Evolutionary conservation across 495 filamentous ascomycete genomes (phyloP), one percentile per base, ranked within the genome.

Genomic region (Diplogelasinospora grovesii): DNA sequence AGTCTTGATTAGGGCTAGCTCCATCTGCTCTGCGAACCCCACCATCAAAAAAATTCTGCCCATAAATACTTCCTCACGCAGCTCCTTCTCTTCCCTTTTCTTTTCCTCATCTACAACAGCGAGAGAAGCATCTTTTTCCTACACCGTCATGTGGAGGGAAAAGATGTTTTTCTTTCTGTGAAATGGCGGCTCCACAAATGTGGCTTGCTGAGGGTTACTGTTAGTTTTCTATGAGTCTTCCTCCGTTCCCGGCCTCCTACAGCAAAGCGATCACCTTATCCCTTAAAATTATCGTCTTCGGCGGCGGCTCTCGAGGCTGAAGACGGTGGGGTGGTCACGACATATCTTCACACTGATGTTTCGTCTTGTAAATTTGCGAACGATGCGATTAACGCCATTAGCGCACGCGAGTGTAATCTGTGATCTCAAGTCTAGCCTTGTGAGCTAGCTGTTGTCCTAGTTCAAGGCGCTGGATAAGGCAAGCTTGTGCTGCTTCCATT

Each of bases 171-270:
- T 32, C 29, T 32, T 15, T 28, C 32, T 36, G 5, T 32, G 29
- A 13, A 9, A 15, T 32, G 45, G 49, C 14, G 57, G 57, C 57
- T 61, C 57, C 57, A 37, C 57, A 22, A 52, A 20, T 19, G 57
- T 37, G 57, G 57, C 57, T 59, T 52, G 57, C 57, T 61, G 57
- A 61, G 57, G 57, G 57, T 59, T 59, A 61, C 43, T 48, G 36
- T 35, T 16, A 16, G 8, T 41, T 45, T 41, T 41, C 50, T 19
- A 53, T 61, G 57, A 39, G 50, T 59, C 45, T 56, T 50, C 57
- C 56, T 61, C 57, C 57, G 57, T 61, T 61, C 57, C 57, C 57
- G 50, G 57, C 57, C 57, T 51, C 57, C 57, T 43, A 52, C 38
- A 61, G 9, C 8, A 49, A 59, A 27, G 44, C 33, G 45, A 35